Evolutionary conservation across 2,329 filamentous ascomycete genomes (phyloP).

Genomic region (Corniculantispora saksenae): DNA sequence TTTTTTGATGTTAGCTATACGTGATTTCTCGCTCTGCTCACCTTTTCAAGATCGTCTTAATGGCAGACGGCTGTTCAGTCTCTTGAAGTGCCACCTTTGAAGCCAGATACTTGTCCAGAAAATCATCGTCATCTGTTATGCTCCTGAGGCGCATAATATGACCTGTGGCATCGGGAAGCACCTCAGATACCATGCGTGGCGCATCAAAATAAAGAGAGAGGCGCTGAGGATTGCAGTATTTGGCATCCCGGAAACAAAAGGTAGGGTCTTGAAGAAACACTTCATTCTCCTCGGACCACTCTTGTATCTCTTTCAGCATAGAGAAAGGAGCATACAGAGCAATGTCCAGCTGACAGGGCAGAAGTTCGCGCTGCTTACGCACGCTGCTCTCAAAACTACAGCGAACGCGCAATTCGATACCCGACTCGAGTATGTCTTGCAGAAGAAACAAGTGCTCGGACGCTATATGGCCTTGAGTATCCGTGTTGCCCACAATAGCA

Average conservation of each 20-base stretch:
- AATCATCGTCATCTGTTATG: slow-evolving; percentile 21
- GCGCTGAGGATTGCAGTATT: slow-evolving; percentile 39
- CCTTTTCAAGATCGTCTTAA: slow-evolving; percentile 30
- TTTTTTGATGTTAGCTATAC: too few relatives aligned
- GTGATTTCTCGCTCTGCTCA: slow-evolving; percentile 2
- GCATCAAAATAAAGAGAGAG: slow-evolving; percentile 26
- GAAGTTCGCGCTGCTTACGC: not conserved
- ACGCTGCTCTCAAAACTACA: not conserved
- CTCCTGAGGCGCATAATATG: slow-evolving; percentile 9
- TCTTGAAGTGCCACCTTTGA: slow-evolving; percentile 30
- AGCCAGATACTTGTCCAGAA: slow-evolving; percentile 29
- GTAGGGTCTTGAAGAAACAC: slow-evolving; percentile 38
- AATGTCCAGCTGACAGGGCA: slow-evolving; percentile 22
- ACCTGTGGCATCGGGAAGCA: not conserved
- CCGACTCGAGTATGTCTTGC: not conserved
- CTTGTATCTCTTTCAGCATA: slow-evolving; percentile 31
- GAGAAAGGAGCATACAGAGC: slow-evolving; percentile 33
- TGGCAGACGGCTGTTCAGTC: slow-evolving; percentile 28
- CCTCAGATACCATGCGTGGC: not conserved
- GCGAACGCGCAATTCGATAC: not conserved
- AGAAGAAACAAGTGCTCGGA: not conserved
- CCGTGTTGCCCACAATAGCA: too few relatives aligned
- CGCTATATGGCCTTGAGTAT: not conserved
- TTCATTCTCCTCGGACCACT: slow-evolving; percentile 33
- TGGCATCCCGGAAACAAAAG: slow-evolving; percentile 28